Conservation (phyloP, 345 rosid genomes). For the Iberis pinnata region DNA sequence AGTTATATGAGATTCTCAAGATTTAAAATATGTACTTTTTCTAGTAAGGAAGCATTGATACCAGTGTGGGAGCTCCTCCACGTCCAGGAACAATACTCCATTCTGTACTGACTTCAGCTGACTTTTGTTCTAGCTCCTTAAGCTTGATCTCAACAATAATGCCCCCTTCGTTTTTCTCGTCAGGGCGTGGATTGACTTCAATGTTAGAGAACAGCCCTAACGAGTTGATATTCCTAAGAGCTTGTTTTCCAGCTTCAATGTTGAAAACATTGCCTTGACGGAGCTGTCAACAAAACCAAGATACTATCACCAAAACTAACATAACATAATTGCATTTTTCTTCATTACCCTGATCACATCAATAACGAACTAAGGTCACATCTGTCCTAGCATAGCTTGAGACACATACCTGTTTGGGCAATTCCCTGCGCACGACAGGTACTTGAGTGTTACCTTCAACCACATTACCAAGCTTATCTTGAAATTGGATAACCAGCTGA, state of each 20-base stretch:
- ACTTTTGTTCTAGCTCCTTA: slow-evolving; percentile 91
- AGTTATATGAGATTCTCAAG: neutral
- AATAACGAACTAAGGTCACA: slow-evolving; percentile 5
- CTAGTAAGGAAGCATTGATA: slow-evolving; percentile 24
- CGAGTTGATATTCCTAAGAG: slow-evolving; percentile 80
- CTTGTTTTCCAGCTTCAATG: slow-evolving; percentile 92
- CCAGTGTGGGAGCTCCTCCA: slow-evolving; percentile 96
- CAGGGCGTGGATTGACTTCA: slow-evolving; percentile 93
- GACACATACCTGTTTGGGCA: slow-evolving; percentile 66
- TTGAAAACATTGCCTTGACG: slow-evolving; percentile 80
- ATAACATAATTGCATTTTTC: neutral
- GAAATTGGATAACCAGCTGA: slow-evolving; percentile 71
- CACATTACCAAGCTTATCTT: slow-evolving; percentile 91
- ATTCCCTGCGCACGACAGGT: slow-evolving; percentile 72
- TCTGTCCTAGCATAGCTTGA: neutral
- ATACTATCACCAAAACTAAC: slow-evolving; percentile 6
- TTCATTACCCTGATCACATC: neutral
- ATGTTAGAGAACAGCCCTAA: slow-evolving; percentile 84
- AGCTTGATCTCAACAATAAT: slow-evolving; percentile 96
- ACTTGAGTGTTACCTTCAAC: slow-evolving; percentile 87
- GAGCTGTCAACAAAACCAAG: slow-evolving; percentile 43
- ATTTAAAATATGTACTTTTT: neutral
- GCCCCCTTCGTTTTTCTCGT: slow-evolving; percentile 96
- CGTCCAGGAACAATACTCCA: slow-evolving; percentile 99
- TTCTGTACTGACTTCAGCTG: slow-evolving; percentile 97